Percentiles rank a stretch among this genome's conserved stretches.
phyloP scores from a whole-genome alignment of 2,329 filamentous ascomycete species.

The Clonostachys rosea region DNA sequence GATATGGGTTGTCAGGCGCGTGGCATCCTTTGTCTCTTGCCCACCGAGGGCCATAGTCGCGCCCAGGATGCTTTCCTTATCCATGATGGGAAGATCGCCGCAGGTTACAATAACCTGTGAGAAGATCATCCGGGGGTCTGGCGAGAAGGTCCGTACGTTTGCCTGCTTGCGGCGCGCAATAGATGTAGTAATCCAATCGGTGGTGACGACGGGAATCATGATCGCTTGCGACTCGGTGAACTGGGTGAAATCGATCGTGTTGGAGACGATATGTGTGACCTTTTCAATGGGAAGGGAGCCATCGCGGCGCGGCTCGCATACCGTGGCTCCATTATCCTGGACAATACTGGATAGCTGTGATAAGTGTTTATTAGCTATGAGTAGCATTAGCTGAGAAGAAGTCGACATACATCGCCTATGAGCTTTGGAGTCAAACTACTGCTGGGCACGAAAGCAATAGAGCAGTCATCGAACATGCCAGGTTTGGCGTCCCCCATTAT shows the following conservation, averaged over 20 bases:
- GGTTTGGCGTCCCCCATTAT: conserved; percentile 21
- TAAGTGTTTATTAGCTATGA: background rate
- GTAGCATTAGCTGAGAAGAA: background rate
- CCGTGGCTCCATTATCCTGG: conserved; percentile 42
- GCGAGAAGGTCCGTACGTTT: conserved; percentile 80
- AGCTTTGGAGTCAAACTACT: conserved; percentile 28
- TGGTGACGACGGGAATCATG: conserved; percentile 80
- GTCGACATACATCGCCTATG: conserved; percentile 29
- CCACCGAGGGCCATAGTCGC: conserved; percentile 88
- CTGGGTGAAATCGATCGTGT: conserved; percentile 86
- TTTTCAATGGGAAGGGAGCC: conserved; percentile 41
- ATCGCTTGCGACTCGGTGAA: conserved; percentile 70
- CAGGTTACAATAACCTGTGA: conserved; percentile 79
- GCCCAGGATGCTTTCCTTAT: conserved; percentile 89
- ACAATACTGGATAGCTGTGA: conserved; percentile 36
- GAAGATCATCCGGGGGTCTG: conserved; percentile 88
- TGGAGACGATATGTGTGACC: conserved; percentile 56
- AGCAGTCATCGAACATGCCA: conserved; percentile 34
- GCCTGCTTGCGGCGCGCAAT: conserved; percentile 65
- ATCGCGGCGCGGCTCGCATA: conserved; percentile 40
- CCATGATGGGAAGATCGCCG: conserved; percentile 76
- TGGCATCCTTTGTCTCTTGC: conserved; percentile 67
- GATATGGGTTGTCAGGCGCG: conserved; percentile 78
- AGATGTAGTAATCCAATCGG: conserved; percentile 73
- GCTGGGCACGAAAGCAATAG: conserved; percentile 40